These are phyloP conservation scores for Murraya koenigii DNA, from an alignment of 345 rosid species.

Conservation along the genomic window DNA sequence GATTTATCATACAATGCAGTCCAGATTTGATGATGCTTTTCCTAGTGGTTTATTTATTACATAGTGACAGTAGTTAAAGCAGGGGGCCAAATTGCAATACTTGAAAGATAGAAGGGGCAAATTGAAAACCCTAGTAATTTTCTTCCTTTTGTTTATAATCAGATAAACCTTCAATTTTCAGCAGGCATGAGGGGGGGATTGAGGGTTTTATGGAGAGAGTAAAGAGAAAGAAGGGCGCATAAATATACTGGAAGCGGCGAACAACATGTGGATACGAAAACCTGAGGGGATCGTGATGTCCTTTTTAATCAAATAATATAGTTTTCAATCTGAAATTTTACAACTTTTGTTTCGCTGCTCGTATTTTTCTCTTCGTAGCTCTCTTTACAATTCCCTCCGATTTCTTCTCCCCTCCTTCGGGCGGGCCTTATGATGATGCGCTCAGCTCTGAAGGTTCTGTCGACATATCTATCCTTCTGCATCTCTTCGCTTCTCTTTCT, in stretches of 20 bases:
- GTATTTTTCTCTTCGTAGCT: neutral
- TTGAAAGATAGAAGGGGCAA: neutral
- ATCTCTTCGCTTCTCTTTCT: neutral
- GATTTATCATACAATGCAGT: no score
- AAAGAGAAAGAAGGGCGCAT: neutral
- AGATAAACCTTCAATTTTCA: neutral
- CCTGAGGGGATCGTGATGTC: slow-evolving; percentile 21
- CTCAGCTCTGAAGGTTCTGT: slow-evolving; percentile 20
- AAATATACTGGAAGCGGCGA: slow-evolving; percentile 10
- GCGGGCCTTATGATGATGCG: slow-evolving; percentile 20
- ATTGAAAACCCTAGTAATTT: neutral
- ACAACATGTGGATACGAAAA: slow-evolving; percentile 14
- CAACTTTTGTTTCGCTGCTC: neutral
- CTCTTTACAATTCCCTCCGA: neutral
- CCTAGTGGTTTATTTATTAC: no score
- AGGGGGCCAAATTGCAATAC: neutral
- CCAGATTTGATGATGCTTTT: no score
- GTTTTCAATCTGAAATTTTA: slow-evolving; percentile 19
- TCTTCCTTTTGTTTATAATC: neutral
- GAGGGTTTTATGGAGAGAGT: neutral
- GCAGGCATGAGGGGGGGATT: neutral
- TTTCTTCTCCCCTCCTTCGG: neutral
- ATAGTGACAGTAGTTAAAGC: neutral
- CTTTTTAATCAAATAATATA: neutral
- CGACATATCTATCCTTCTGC: neutral